Evolutionary conservation across 805 yeast species (phyloP).

Genomic region (Monosporozyma aerobia): DNA sequence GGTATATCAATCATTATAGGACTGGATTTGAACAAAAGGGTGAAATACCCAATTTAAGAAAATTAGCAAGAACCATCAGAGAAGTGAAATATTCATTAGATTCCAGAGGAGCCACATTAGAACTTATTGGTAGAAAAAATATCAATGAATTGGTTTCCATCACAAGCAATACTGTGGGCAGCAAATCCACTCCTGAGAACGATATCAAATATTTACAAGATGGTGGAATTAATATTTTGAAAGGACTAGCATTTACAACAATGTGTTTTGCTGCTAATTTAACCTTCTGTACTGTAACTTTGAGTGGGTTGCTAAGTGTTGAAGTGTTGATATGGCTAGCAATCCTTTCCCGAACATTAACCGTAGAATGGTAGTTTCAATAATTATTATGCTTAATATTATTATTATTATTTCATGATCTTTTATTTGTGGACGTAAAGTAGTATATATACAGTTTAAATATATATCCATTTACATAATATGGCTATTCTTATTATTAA

Average conservation of each 20-base stretch:
- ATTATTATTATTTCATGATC: neutral
- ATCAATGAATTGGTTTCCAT: neutral
- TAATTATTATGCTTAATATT: no score
- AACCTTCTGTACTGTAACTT: neutral
- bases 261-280: neutral
- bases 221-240: neutral
- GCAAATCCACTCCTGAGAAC: neutral
- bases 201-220: neutral
- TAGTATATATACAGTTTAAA: neutral
- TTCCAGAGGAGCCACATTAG: neutral
- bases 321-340: neutral
- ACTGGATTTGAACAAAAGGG: neutral
- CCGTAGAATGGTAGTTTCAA: neutral
- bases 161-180: neutral
- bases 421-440: neutral
- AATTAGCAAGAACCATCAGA: neutral
- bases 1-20: neutral
- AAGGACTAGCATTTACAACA: neutral
- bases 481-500: neutral
- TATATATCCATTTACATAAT: conserved; percentile 1
- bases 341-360: neutral
- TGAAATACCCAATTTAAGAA: neutral
- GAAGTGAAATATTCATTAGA: neutral
- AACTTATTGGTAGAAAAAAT: neutral
- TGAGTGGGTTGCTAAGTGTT: neutral